These are phyloP conservation scores for Geotrichum fermentans DNA, from an alignment of 1,139 yeast genomes.

Conservation along the genomic window DNA sequence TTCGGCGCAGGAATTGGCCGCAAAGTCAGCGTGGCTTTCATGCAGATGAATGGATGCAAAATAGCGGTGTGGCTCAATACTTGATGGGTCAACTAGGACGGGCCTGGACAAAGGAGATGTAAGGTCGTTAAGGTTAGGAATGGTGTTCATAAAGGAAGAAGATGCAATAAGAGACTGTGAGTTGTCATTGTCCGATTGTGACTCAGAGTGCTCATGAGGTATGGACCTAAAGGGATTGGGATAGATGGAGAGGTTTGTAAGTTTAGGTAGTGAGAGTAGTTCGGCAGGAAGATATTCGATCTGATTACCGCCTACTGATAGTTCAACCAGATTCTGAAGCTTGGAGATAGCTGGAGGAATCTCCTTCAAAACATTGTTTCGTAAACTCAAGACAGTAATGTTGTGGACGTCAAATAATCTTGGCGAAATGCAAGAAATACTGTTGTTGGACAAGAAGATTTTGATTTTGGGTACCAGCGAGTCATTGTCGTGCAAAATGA, in stretches of 20 bases:
- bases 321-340: slow-evolving; percentile 44
- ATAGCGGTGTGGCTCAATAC: slow-evolving; percentile 19
- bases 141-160: slow-evolving; percentile 1
- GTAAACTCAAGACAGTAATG: slow-evolving; percentile 50
- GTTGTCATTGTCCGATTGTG: neutral
- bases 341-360: slow-evolving; percentile 52
- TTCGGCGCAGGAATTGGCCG: slow-evolving; percentile 16
- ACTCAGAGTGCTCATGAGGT: neutral
- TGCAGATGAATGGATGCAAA: slow-evolving; percentile 16
- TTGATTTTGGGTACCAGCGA: slow-evolving; percentile 37
- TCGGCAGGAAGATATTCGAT: slow-evolving; percentile 53
- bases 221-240: slow-evolving; percentile 42
- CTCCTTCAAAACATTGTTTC: slow-evolving; percentile 48
- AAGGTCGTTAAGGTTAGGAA: slow-evolving; percentile 19
- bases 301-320: slow-evolving; percentile 51
- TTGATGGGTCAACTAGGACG: slow-evolving; percentile 27
- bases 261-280: slow-evolving; percentile 43
- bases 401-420: slow-evolving; percentile 47
- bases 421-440: slow-evolving; percentile 49
- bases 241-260: slow-evolving; percentile 46
- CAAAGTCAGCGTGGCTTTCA: neutral
- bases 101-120: slow-evolving; percentile 23
- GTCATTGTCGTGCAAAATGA: slow-evolving; percentile 20
- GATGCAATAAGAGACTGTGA: neutral
- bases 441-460: slow-evolving; percentile 49